phyloP scores from a whole-genome alignment of 2,329 filamentous ascomycete genomes.

The Phaeosphaeriaceae sp. region DNA sequence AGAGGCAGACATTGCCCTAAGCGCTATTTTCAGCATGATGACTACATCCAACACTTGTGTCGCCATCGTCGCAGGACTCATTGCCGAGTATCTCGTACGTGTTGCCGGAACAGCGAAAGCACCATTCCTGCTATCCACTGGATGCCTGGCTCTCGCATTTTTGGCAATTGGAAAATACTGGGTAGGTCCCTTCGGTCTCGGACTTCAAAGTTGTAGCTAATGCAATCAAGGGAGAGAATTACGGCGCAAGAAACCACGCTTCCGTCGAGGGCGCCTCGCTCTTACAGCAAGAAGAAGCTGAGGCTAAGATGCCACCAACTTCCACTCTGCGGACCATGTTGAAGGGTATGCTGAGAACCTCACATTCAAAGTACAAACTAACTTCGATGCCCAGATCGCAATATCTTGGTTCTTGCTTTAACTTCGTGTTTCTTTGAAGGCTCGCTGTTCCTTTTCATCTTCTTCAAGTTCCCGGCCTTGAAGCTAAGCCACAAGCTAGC shows the following conservation, averaged over 20 bases:
- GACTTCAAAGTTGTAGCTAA: constrained; percentile 5
- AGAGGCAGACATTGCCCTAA: constrained; percentile 54
- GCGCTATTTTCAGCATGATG: constrained; percentile 63
- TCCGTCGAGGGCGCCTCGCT: constrained; percentile 28
- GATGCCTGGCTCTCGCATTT: constrained; percentile 54
- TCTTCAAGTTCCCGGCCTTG: constrained; percentile 67
- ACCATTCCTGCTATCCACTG: constrained; percentile 59
- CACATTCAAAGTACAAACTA: background rate
- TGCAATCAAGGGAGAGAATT: constrained; percentile 58
- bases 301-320: constrained; percentile 21
- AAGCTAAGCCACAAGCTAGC: constrained; percentile 42
- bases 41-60: constrained; percentile 54
- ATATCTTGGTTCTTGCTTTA: constrained; percentile 60
- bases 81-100: constrained; percentile 60
- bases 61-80: constrained; percentile 62
- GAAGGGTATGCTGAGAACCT: constrained; percentile 15
- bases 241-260: constrained; percentile 45
- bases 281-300: constrained; percentile 36
- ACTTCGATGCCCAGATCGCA: constrained; percentile 46
- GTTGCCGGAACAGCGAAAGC: constrained; percentile 57
- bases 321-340: constrained; percentile 34
- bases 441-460: constrained; percentile 68
- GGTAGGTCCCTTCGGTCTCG: constrained; percentile 47
- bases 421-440: constrained; percentile 67
- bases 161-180: constrained; percentile 57